A percentile compares a stretch with the other conserved stretches of the same genome.
Evolutionary conservation across 1,284 basidiomycete species (phyloP).

Genomic region (Pterulicium gracile): DNA sequence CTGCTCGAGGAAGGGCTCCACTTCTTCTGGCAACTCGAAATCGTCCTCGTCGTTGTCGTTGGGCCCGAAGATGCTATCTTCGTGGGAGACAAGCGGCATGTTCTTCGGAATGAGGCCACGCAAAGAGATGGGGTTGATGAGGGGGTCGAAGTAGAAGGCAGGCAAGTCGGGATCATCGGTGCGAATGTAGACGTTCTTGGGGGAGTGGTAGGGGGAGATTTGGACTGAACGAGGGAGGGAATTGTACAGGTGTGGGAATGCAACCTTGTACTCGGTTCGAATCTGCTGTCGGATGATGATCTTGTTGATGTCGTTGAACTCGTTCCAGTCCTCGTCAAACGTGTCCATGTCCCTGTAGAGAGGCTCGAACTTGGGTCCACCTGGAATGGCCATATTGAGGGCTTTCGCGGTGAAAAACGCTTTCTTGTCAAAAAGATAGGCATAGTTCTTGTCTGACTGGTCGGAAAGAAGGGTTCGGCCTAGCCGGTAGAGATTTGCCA

Average conservation of each 20-base stretch:
- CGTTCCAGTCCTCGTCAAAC: conserved; percentile 99
- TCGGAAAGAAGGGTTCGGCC: conserved; percentile 91
- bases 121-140: conserved; percentile 93
- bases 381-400: conserved; percentile 96
- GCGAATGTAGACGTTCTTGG: conserved; percentile 97
- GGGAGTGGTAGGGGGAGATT: conserved; percentile 86
- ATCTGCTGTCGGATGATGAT: conserved; percentile 99
- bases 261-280: conserved; percentile 98
- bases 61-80: conserved; percentile 85
- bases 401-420: conserved; percentile 98
- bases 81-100: conserved; percentile 74
- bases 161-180: conserved; percentile 98
- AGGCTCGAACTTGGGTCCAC: conserved; percentile 97
- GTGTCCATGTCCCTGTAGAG: conserved; percentile 92
- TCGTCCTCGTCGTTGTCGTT: conserved; percentile 79
- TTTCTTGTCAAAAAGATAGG: conserved; percentile 96
- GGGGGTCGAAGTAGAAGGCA: conserved; percentile 99
- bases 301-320: conserved; percentile 99
- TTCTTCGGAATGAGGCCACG: conserved; percentile 82
- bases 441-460: conserved; percentile 81
- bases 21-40: conserved; percentile 77
- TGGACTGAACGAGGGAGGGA: conserved; percentile 93
- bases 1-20: conserved; percentile 79
- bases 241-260: conserved; percentile 99
- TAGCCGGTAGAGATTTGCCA: conserved; percentile 95